Base-by-base conservation (phyloP, 2,329 filamentous ascomycete genomes). In the Juglanconis oblonga region DNA sequence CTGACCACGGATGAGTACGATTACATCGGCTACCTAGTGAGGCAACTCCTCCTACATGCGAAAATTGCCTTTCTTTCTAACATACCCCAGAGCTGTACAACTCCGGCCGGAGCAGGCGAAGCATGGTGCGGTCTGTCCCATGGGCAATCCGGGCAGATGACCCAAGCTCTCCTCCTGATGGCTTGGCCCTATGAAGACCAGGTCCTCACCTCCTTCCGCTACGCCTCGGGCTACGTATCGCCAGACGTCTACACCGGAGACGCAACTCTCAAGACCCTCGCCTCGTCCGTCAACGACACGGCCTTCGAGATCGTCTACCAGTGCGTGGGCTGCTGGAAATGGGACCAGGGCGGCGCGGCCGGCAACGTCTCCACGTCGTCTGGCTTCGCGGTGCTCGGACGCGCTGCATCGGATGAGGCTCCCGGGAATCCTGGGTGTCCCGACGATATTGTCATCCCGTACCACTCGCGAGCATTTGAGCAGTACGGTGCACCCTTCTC, bases 261-360 rank as follows among this genome's bases (percentile, higher is more conserved):
- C 62, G 85, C 85, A 3, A 80, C 76, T 6, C 68, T 88, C 35
- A 83, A 79, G 2, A 79, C 84, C 62, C 79, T 87, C 59, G 80
- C 78, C 17, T 79, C 80, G 38, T 77, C 72, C 38, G 74, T 86
- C 62, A 86, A 81, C 70, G 73, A 76, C 32, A 84, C 81, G 8
- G 74, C 82, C 68, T 88, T 82, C 71, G 78, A 77, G 17, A 67
- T 87, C 40, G 77, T 86, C 47, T 88, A 87, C 72, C 78, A 81
- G 58, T 88, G 86, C 70, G 72, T 83, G 67, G 73, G 75, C 67
- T 83, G 81, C 67, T 69, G 81, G 3, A 62, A 70, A 3, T 84
- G 81, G 77, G 70, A 79, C 61, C 75, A 82, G 36, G 71, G 71
- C 51, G 77, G 76, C 14, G 70, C 73, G n/a, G 72, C 74, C 1